Evolutionary conservation across 352 stramenopile genomes (phyloP).

Genomic region (Lagenidium sp.): DNA sequence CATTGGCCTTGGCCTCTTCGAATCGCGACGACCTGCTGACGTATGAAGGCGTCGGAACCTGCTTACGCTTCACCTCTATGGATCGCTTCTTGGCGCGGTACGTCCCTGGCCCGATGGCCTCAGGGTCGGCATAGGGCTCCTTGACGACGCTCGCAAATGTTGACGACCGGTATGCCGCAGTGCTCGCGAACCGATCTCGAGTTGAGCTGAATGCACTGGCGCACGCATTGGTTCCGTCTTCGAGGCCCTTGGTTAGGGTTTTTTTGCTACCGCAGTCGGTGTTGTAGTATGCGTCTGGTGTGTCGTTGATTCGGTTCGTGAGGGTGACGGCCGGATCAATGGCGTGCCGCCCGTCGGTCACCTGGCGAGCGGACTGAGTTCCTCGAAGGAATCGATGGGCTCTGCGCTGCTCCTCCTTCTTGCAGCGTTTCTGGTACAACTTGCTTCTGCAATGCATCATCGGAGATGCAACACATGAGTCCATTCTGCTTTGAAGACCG

Average conservation of each 20-base stretch:
- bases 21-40: slow-evolving; percentile 46
- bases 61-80: slow-evolving; percentile 52
- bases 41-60: slow-evolving; percentile 45
- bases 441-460: slow-evolving; percentile 57
- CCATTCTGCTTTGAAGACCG: too few species aligned
- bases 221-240: slow-evolving; percentile 40
- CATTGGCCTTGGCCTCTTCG: slow-evolving; percentile 42
- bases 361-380: slow-evolving; percentile 16
- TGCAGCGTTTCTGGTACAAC: slow-evolving; percentile 47
- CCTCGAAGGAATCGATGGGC: slow-evolving; percentile 40
- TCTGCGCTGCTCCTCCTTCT: slow-evolving; percentile 55
- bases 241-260: slow-evolving; percentile 34
- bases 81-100: slow-evolving; percentile 48
- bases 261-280: slow-evolving; percentile 58
- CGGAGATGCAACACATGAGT: too few species aligned
- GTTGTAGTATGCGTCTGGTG: slow-evolving; percentile 49
- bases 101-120: slow-evolving; percentile 44
- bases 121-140: slow-evolving; percentile 51
- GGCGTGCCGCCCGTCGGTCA: slow-evolving; percentile 21
- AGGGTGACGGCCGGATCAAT: slow-evolving; percentile 34
- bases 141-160: slow-evolving; percentile 68
- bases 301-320: slow-evolving; percentile 31
- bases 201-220: slow-evolving; percentile 44
- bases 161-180: slow-evolving; percentile 49
- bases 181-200: slow-evolving; percentile 58